These are phyloP conservation scores for Viola pubescens DNA, from an alignment of 441 rosid species.

Conservation along the genomic window DNA sequence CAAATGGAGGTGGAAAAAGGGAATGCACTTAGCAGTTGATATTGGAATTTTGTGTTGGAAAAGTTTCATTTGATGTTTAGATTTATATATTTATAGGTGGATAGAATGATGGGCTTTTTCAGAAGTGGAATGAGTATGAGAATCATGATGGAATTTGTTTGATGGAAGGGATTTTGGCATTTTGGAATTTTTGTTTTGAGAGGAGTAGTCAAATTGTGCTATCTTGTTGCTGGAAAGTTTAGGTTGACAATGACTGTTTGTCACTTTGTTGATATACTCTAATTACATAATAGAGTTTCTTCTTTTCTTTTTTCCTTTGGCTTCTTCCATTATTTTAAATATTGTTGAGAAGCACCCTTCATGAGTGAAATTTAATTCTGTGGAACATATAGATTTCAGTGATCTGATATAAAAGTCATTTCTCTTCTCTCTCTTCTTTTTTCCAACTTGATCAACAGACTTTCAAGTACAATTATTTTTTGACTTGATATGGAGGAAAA, in stretches of 20 bases:
- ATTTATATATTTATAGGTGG: no score
- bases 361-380: not conserved
- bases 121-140: no score
- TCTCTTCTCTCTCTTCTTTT: not conserved
- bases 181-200: not conserved
- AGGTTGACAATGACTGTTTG: not conserved
- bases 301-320: not conserved
- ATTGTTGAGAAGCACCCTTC: not conserved
- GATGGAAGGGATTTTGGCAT: no score
- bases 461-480: not conserved
- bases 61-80: no score
- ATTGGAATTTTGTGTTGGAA: no score
- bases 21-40: no score
- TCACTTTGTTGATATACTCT: not conserved
- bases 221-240: not conserved
- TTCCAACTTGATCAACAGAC: not conserved
- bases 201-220: not conserved
- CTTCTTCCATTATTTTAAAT: conserved; percentile 1
- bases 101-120: no score
- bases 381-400: not conserved
- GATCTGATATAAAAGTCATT: not conserved
- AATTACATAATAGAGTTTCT: not conserved
- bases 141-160: no score
- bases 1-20: no score
- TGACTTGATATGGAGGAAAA: no score